Percentiles rank a stretch among this genome's conserved stretches.
phyloP scores from a whole-genome alignment of 208 protist species.

The Cochliopodium minus region DNA sequence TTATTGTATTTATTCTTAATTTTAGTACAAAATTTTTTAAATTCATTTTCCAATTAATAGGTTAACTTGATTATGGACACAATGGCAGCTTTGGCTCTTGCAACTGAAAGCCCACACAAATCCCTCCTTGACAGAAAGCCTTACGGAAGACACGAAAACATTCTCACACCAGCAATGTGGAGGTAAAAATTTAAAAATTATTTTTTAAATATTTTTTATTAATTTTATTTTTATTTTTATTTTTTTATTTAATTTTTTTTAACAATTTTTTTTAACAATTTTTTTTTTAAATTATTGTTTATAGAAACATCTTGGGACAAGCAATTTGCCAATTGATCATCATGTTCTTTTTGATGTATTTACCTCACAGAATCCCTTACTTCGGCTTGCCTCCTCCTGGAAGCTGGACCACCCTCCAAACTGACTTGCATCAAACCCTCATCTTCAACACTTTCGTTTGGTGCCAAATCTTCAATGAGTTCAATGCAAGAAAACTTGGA shows the following conservation, averaged over 20 bases:
- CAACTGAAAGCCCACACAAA: conserved; percentile 60
- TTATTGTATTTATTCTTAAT: no score
- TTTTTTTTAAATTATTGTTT: neutral
- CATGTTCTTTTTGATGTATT: conserved; percentile 8
- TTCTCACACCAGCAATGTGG: conserved; percentile 16
- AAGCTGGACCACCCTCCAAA: no score
- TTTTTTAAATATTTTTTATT: neutral
- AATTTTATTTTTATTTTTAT: no score
- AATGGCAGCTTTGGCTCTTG: conserved; percentile 61
- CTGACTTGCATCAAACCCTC: conserved; percentile 38
- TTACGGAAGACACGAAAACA: conserved; percentile 13
- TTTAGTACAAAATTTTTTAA: no score
- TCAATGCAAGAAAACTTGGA: conserved; percentile 65
- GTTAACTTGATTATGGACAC: conserved; percentile 79
- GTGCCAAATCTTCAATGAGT: conserved; percentile 66
- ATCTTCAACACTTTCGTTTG: conserved; percentile 84
- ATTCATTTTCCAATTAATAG: no score
- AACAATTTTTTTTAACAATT: no score
- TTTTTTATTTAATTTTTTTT: no score
- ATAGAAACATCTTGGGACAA: conserved; percentile 5
- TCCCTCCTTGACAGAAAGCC: conserved; percentile 32
- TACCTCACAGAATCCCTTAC: neutral
- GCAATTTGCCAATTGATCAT: conserved; percentile 16
- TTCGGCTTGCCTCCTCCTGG: neutral
- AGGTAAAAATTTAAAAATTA: neutral